Percentiles rank a stretch among this genome's conserved stretches.
Evolutionary conservation across 208 protist species (phyloP).

Genomic region (Chromosphaera perkinsii): DNA sequence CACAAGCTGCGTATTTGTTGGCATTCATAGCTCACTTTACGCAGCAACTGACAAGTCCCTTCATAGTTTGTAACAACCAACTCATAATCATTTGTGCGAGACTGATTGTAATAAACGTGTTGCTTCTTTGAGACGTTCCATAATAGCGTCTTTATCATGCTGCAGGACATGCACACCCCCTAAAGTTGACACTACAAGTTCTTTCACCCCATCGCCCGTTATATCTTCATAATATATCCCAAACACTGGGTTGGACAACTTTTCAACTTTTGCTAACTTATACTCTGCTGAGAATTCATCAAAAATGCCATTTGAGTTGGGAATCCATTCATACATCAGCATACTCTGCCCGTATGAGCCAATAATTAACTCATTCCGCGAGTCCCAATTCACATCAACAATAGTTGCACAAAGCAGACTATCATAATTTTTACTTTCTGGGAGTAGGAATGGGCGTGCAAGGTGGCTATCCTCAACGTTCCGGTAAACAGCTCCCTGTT

Average conservation of each 20-base stretch:
- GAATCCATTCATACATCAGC: background rate
- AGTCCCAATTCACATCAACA: slow-evolving; percentile 4
- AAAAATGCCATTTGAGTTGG: too few relatives aligned
- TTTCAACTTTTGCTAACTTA: background rate
- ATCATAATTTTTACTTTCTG: background rate
- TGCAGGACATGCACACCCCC: background rate
- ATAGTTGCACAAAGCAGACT: background rate
- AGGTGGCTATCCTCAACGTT: background rate
- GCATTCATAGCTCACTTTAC: too few relatives aligned
- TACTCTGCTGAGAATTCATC: too few relatives aligned
- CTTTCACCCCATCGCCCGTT: background rate
- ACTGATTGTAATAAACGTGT: too few relatives aligned
- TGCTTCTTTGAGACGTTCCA: too few relatives aligned
- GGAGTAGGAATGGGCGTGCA: background rate
- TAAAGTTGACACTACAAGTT: background rate
- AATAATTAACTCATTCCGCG: background rate
- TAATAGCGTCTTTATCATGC: background rate
- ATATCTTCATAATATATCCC: background rate
- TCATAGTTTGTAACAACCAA: too few relatives aligned
- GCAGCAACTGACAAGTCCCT: too few relatives aligned
- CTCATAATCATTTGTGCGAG: too few relatives aligned
- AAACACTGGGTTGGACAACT: background rate
- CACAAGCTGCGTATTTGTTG: too few relatives aligned
- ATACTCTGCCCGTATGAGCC: background rate
- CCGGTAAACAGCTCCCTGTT: background rate